Evolutionary conservation across 257 asterid genomes (phyloP).

Genomic region (Przewalskia tangutica): DNA sequence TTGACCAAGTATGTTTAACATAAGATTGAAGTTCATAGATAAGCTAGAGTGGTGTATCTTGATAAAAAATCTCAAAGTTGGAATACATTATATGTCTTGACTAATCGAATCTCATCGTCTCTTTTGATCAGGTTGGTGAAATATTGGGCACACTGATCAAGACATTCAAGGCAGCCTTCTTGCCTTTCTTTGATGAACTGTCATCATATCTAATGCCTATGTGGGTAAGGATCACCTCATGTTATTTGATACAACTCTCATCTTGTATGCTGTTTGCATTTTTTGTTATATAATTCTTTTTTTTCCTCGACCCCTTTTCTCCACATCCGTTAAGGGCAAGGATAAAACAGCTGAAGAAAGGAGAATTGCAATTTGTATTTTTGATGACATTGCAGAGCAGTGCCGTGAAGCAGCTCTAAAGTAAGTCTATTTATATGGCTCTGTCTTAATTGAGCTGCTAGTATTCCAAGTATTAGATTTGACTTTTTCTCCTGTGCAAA

Average conservation of each 20-base stretch:
- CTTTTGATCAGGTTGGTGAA: slow-evolving; percentile 66
- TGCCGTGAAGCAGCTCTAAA: slow-evolving; percentile 77
- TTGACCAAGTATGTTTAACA: slow-evolving; percentile 57
- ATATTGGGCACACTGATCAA: slow-evolving; percentile 14
- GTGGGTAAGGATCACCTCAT: slow-evolving; percentile 67
- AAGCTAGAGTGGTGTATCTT: no score
- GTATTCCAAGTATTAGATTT: not conserved
- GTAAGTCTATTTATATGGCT: slow-evolving; percentile 21
- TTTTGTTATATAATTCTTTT: not conserved
- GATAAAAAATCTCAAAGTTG: no score
- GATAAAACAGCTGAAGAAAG: slow-evolving; percentile 92
- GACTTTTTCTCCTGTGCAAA: slow-evolving; percentile 1
- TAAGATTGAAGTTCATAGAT: not conserved
- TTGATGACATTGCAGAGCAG: slow-evolving; percentile 93
- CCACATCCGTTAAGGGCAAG: slow-evolving; percentile 48
- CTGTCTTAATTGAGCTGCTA: not conserved
- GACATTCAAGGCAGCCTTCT: slow-evolving; percentile 75
- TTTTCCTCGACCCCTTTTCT: not conserved
- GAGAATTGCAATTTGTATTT: slow-evolving; percentile 83
- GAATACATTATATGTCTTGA: not conserved
- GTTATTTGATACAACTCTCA: not conserved
- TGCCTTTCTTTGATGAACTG: slow-evolving; percentile 86
- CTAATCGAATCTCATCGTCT: not conserved
- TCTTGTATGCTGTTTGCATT: not conserved
- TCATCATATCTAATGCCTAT: slow-evolving; percentile 83